Base-by-base conservation (phyloP, 768 basidiomycete genomes). In the Pleurotus giganteus region DNA sequence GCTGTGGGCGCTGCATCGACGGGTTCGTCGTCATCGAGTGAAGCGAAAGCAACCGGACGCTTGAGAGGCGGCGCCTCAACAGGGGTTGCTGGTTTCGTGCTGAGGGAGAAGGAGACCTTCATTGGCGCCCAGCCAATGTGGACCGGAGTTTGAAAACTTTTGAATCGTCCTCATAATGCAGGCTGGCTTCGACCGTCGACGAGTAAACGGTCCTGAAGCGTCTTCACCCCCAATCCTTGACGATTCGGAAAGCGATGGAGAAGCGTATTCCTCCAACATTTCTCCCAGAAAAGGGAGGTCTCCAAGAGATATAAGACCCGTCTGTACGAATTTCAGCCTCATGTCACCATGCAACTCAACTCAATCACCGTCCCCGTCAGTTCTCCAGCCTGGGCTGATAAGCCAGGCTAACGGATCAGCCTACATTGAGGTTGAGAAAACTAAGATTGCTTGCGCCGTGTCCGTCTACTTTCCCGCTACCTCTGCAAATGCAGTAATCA, bases 401-500 rank as follows among this genome's bases (percentile, higher is more conserved):
- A 88, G 74, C 58, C 94, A 97, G 71, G 96, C 97, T 1, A 95
- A 94, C 65, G 97, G 97, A 1, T 97, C 94, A 15, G 94, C 94
- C 9, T 99, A 98, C 66, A 90, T 99, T 61, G 97, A 99, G 72
- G 89, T 88, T 1, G 89, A 90, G 54, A 81, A 81, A 53, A 91
- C 91, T 0, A 99, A 99, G 73, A 85, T 99, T 59, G 94, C 94
- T 4, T 97, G 94, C 67, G 94, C 97, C 37, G 91, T 98, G 95
- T 98, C 62, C 64, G 89, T 80, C 26, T 36, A 24, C 21, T 54
- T 47, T 57, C 49, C 31, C 46, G 27, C 7, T 41, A n/a, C 37
- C 8, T 52, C 57, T 37, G 19, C 36, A 41, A 50, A 9, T 47
- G 42, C 17, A 45, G 29, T 52, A 23, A 45, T 55, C 32, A 53